Evolutionary conservation across 257 asterid species (phyloP).

Genomic region (Dorcoceras hygrometricum): DNA sequence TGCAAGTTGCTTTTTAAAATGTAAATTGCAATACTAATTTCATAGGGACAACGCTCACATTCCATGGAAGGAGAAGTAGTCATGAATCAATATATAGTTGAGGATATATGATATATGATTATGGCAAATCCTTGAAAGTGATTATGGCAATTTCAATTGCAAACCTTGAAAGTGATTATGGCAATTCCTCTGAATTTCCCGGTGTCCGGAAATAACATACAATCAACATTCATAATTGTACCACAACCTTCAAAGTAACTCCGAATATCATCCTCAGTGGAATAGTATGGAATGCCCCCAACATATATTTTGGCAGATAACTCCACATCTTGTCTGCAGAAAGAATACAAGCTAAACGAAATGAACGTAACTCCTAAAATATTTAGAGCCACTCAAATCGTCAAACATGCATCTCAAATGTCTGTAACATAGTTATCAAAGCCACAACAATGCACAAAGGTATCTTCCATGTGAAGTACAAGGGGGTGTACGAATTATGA

Average conservation of each 20-base stretch:
- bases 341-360: conserved; percentile 20
- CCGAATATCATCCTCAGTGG: conserved; percentile 89
- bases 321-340: conserved; percentile 44
- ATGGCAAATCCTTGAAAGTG: too few relatives aligned
- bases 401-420: neutral
- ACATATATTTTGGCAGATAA: conserved; percentile 64
- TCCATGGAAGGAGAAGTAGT: conserved; percentile 7
- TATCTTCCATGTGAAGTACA: neutral
- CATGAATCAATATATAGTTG: neutral
- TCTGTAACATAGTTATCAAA: neutral
- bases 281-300: conserved; percentile 97
- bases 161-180: conserved; percentile 81
- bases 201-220: conserved; percentile 82
- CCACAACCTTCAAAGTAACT: conserved; percentile 96
- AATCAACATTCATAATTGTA: conserved; percentile 71
- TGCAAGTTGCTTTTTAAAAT: neutral
- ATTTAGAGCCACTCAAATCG: neutral
- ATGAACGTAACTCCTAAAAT: neutral
- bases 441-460: neutral
- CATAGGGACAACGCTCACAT: neutral
- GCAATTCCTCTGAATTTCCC: conserved; percentile 99
- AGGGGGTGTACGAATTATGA: neutral
- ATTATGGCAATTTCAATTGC: conserved; percentile 22
- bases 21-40: neutral
- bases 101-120: neutral